These are phyloP conservation scores for Pythium plurisporium DNA, from an alignment of 352 stramenopile species.

Conservation along the genomic window DNA sequence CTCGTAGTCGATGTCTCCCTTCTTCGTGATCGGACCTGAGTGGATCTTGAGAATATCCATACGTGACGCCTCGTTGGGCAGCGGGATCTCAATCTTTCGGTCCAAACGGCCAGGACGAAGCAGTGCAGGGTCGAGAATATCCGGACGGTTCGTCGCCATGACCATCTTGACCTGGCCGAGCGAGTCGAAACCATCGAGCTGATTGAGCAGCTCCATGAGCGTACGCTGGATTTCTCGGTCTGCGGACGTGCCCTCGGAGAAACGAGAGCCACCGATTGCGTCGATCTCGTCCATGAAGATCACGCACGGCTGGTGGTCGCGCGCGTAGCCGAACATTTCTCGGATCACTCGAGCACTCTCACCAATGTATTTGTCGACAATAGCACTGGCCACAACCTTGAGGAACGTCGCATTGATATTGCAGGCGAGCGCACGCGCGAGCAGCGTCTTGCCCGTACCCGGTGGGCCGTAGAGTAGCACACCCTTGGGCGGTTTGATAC, in stretches of 20 bases:
- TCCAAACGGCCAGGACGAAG: slow-evolving; percentile 97
- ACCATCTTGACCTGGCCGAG: slow-evolving; percentile 99
- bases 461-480: slow-evolving; percentile 98
- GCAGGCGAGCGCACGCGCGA: slow-evolving; percentile 96
- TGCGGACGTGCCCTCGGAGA: slow-evolving; percentile 95
- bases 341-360: slow-evolving; percentile 99
- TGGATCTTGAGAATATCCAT: slow-evolving; percentile 99
- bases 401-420: slow-evolving; percentile 99
- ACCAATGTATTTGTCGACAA: slow-evolving; percentile 99
- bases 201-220: slow-evolving; percentile 99
- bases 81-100: slow-evolving; percentile 99
- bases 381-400: slow-evolving; percentile 98
- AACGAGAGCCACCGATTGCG: slow-evolving; percentile 97
- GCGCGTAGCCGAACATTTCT: slow-evolving; percentile 98
- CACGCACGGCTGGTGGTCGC: slow-evolving; percentile 98
- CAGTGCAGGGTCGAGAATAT: slow-evolving; percentile 99
- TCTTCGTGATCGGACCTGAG: slow-evolving; percentile 96
- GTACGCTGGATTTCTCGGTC: slow-evolving; percentile 99
- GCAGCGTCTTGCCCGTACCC: slow-evolving; percentile 98
- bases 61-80: slow-evolving; percentile 97
- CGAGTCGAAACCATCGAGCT: slow-evolving; percentile 99
- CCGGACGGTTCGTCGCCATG: slow-evolving; percentile 98
- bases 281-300: slow-evolving; percentile 99
- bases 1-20: slow-evolving; percentile 99
- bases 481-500: slow-evolving; percentile 98